Evolutionary conservation across 2,329 filamentous ascomycete genomes (phyloP).

Genomic region (Verticillium tricorpus): DNA sequence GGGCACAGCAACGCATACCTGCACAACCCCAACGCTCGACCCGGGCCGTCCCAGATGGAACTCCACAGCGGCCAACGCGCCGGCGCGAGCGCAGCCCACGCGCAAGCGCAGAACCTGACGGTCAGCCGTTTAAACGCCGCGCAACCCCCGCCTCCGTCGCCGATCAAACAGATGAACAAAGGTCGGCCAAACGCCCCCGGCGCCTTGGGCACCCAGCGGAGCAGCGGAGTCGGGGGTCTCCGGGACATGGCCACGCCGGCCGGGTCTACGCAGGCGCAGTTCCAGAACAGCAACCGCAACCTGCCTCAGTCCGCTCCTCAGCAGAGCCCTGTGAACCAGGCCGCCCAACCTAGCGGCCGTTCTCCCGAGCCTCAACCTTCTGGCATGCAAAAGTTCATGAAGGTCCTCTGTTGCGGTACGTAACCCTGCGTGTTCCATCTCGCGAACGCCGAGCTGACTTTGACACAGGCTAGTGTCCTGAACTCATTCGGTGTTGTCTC

Average conservation of each 20-base stretch:
- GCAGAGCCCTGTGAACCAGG: slow-evolving; percentile 53
- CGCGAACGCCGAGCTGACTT: slow-evolving; percentile 1
- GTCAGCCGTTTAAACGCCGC: slow-evolving; percentile 89
- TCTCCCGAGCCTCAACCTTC: slow-evolving; percentile 68
- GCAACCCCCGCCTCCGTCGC: slow-evolving; percentile 83
- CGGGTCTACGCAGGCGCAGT: slow-evolving; percentile 90
- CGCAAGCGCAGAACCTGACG: slow-evolving; percentile 62
- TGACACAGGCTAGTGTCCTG: slow-evolving; percentile 6
- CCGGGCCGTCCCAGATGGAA: slow-evolving; percentile 80
- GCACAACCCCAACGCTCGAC: slow-evolving; percentile 73
- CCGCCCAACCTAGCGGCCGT: slow-evolving; percentile 50
- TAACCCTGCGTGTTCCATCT: background rate
- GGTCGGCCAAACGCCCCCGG: slow-evolving; percentile 74
- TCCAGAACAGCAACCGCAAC: slow-evolving; percentile 92
- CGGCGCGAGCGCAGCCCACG: slow-evolving; percentile 60
- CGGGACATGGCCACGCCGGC: slow-evolving; percentile 78
- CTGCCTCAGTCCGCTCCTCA: slow-evolving; percentile 62
- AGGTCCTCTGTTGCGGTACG: slow-evolving; percentile 80
- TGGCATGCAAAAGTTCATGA: slow-evolving; percentile 89
- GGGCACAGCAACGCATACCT: slow-evolving; percentile 65
- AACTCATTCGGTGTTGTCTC: background rate
- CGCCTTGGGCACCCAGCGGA: slow-evolving; percentile 69
- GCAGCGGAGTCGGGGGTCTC: slow-evolving; percentile 67
- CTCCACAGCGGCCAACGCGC: slow-evolving; percentile 69
- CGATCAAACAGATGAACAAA: slow-evolving; percentile 76